Evolutionary conservation across 2,329 filamentous ascomycete species (phyloP).

Genomic region (Onygena corvina): DNA sequence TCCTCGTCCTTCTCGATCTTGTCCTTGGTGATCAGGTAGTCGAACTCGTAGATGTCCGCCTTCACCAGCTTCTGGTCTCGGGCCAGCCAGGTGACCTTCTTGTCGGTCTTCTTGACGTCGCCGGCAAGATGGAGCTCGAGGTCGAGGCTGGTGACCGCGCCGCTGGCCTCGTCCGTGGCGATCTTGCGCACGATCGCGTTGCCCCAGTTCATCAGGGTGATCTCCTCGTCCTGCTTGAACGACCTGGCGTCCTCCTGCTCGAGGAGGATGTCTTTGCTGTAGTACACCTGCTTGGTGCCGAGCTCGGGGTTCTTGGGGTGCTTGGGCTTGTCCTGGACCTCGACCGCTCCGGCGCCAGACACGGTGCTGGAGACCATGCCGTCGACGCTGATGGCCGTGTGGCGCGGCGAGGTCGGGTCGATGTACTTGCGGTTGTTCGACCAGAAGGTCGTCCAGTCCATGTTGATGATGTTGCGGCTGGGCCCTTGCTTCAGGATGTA

Average conservation of each 20-base stretch:
- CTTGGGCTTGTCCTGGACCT: conserved; percentile 35
- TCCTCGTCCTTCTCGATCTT: conserved; percentile 80
- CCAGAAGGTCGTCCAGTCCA: conserved; percentile 34
- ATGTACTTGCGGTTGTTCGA: conserved; percentile 60
- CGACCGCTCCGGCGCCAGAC: conserved; percentile 41
- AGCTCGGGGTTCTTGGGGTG: conserved; percentile 25
- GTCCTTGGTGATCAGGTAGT: conserved; percentile 91
- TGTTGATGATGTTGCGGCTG: conserved; percentile 31
- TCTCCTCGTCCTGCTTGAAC: conserved; percentile 24
- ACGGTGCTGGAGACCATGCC: conserved; percentile 30
- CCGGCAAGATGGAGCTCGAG: conserved; percentile 83
- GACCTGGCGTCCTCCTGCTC: conserved; percentile 25
- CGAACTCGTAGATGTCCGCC: conserved; percentile 84
- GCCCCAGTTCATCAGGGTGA: conserved; percentile 56
- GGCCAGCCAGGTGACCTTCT: conserved; percentile 93
- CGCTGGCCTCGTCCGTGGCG: conserved; percentile 37
- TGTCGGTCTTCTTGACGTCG: conserved; percentile 88
- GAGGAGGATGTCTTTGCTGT: conserved; percentile 21
- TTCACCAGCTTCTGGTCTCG: conserved; percentile 64
- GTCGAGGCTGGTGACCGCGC: conserved; percentile 56
- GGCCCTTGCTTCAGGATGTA: conserved; percentile 33
- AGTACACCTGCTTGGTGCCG: conserved; percentile 25
- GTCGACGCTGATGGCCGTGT: conserved; percentile 22
- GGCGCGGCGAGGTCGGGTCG: conserved; percentile 41
- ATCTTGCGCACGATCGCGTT: conserved; percentile 41